Conservation (phyloP, 2,329 filamentous ascomycete genomes). For the Mycosphaerella sp. region DNA sequence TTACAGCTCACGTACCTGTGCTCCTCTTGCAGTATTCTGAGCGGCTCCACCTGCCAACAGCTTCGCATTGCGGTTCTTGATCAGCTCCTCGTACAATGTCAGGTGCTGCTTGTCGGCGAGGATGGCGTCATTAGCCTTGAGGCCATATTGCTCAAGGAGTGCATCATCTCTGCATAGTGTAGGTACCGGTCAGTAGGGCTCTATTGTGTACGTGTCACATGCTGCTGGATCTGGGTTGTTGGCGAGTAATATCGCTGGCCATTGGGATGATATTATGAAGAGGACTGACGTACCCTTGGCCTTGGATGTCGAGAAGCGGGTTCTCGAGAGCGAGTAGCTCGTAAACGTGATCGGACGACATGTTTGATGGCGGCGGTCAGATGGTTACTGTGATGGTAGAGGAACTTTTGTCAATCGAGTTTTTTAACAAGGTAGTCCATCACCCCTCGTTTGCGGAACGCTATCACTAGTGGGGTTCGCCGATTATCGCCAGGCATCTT, state of each 20-base stretch:
- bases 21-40: conserved; percentile 94
- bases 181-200: neutral
- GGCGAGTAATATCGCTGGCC: neutral
- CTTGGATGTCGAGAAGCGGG: conserved; percentile 96
- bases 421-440: neutral
- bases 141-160: conserved; percentile 82
- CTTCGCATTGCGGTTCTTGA: conserved; percentile 87
- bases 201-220: neutral
- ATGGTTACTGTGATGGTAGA: neutral
- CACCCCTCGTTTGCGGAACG: neutral
- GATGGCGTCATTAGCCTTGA: conserved; percentile 97
- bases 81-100: conserved; percentile 84
- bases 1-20: conserved; percentile 52
- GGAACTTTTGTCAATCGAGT: neutral
- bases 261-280: neutral
- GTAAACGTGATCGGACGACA: conserved; percentile 53
- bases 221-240: neutral
- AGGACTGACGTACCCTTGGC: conserved; percentile 50
- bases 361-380: neutral
- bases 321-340: conserved; percentile 93
- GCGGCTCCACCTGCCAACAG: conserved; percentile 93
- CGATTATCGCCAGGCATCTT: neutral
- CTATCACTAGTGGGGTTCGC: neutral
- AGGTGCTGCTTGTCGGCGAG: conserved; percentile 89
- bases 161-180: conserved; percentile 58